Percentiles rank a stretch among this genome's conserved stretches.
phyloP scores from a whole-genome alignment of 306 rosid species.

The Trifolium subterraneum region DNA sequence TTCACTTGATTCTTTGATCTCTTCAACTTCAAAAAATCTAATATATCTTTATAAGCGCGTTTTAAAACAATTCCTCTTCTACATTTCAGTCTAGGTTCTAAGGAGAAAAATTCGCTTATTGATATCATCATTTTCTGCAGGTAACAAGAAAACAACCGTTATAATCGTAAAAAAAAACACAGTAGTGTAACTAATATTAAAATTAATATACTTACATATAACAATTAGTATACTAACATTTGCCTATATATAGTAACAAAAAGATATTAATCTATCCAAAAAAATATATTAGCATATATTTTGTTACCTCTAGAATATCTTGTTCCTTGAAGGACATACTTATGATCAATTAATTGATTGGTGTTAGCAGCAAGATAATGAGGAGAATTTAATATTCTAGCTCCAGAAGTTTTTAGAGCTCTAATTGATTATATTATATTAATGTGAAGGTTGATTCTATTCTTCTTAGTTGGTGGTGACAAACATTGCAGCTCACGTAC shows the following conservation, averaged over 20 bases:
- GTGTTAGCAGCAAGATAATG: too few relatives aligned
- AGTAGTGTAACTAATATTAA: too few relatives aligned
- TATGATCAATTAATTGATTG: not conserved
- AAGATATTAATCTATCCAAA: not conserved
- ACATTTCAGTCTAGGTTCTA: constrained; percentile 1
- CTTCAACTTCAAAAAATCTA: constrained; percentile 18
- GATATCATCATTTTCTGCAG: constrained; percentile 27
- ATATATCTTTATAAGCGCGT: not conserved
- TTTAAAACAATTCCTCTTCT: constrained; percentile 21
- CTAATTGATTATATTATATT: not conserved
- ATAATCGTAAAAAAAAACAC: not conserved
- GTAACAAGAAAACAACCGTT: not conserved
- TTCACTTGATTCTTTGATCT: constrained; percentile 13
- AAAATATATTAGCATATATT: not conserved
- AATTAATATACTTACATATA: not conserved
- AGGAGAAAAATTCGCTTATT: constrained; percentile 6
- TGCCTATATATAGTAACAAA: too few relatives aligned
- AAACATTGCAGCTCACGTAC: not conserved
- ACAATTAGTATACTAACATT: too few relatives aligned
- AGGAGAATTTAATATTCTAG: too few relatives aligned
- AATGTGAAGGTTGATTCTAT: not conserved
- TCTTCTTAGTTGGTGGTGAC: not conserved
- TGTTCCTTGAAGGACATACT: constrained; percentile 16
- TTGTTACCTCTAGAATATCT: constrained; percentile 12
- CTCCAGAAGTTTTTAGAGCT: not conserved